Base-by-base conservation (phyloP, 371 early-diverging fungal genomes). In the Actinomortierella ambigua region DNA sequence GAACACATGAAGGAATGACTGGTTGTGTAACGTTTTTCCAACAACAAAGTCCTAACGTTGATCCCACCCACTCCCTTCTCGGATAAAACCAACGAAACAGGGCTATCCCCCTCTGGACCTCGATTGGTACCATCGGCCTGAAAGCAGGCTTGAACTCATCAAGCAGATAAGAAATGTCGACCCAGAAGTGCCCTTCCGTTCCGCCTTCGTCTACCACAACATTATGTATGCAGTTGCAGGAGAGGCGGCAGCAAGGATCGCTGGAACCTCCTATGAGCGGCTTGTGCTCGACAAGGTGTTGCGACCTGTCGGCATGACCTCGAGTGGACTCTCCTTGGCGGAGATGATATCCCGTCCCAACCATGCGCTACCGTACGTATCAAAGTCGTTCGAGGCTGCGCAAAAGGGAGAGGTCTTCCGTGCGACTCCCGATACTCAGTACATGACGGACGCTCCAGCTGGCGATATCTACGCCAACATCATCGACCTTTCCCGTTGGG, bases 381-480 rank as follows among this genome's bases (percentile, higher is more conserved):
- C 40, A 53, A 60, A 53, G 61, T 47, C 46, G 8, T 60, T 60
- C 24, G 53, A 53, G 40, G 48, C 53, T 34, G 11, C 24, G 28
- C 48, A 60, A 26, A 4, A 23, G 24, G 61, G 61, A 14, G 46
- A 60, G 26, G 53, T 23, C 8, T 18, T 20, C 53, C 60, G 17
- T 28, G 15, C 53, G 24, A 11, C 46, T 17, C 47, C 46, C 28
- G 34, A 52, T 18, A 41, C 26, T 24, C 26, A 23, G 24, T 44
- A 23, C 14, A 22, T 46, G 20, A 42, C 52, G 24, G 18, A 6
- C 13, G 54, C 64, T 14, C 39, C 64, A 18, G 53, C 64, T 17
- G 64, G 64, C 24, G 64, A 65, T 34, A 50, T 65, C 18, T 49
- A 54, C 22, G 53, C 59, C 3, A 59, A 58, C 54, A 55, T 55